phyloP scores from a whole-genome alignment of 2,329 filamentous ascomycete genomes.

The Pleurostoma richardsiae region DNA sequence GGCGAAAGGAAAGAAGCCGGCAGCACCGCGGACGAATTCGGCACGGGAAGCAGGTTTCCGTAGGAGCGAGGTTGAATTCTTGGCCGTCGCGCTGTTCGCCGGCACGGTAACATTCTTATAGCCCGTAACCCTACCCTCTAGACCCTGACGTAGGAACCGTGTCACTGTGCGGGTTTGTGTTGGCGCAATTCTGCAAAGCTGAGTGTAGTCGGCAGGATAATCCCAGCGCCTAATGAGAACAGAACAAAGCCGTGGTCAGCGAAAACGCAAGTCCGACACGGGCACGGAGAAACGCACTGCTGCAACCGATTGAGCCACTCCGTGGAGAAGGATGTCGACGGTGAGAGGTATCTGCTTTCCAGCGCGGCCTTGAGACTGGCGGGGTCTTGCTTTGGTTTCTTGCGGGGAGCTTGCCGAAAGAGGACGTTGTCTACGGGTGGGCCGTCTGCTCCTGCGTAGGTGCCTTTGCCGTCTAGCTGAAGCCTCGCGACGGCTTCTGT shows the following conservation, averaged over 20 bases:
- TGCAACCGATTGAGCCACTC: conserved; percentile 88
- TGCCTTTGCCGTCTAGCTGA: conserved; percentile 29
- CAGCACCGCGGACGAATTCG: conserved; percentile 88
- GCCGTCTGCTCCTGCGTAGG: conserved; percentile 13
- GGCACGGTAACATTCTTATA: conserved; percentile 94
- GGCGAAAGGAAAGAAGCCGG: conserved; percentile 91
- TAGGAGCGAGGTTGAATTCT: conserved; percentile 86
- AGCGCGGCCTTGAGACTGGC: conserved; percentile 65
- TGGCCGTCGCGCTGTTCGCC: conserved; percentile 82
- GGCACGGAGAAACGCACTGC: conserved; percentile 43
- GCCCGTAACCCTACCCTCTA: conserved; percentile 87
- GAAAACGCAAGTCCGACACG: background rate
- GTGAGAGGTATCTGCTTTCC: conserved; percentile 72
- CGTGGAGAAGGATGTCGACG: conserved; percentile 71
- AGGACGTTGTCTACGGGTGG: conserved; percentile 54
- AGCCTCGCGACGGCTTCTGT: conserved; percentile 45
- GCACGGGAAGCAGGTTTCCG: conserved; percentile 81
- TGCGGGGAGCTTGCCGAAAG: conserved; percentile 36
- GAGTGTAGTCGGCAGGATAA: conserved; percentile 70
- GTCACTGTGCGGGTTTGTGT: conserved; percentile 95
- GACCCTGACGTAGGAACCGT: conserved; percentile 82
- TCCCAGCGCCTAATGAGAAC: conserved; percentile 59
- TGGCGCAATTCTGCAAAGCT: conserved; percentile 80
- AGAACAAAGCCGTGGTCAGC: background rate
- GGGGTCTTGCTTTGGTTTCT: conserved; percentile 43